A percentile compares a stretch with the other conserved stretches of the same genome.
These are phyloP conservation scores for Daedaleopsis nitida DNA, from an alignment of 768 basidiomycete genomes.

Conservation along the genomic window DNA sequence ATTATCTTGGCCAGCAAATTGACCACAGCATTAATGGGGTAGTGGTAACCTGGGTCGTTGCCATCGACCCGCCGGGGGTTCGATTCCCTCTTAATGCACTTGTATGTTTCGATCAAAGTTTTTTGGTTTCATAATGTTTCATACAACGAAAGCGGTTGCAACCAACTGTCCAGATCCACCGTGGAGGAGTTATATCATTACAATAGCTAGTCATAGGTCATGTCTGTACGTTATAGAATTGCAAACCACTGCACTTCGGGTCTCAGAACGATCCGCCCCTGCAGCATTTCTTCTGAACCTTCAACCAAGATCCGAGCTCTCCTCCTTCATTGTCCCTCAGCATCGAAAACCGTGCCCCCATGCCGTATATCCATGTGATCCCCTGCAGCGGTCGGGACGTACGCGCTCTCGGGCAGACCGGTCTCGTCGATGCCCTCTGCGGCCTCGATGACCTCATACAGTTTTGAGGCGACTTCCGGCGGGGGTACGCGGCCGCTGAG, in stretches of 20 bases:
- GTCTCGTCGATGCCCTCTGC: conserved; percentile 91
- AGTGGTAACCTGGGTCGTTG: conserved; percentile 41
- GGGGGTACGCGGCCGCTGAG: conserved; percentile 93
- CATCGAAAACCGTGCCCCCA: conserved; percentile 73
- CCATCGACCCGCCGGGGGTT: conserved; percentile 83
- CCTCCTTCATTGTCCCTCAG: conserved; percentile 48
- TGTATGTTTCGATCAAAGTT: no score
- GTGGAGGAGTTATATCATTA: no score
- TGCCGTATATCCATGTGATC: conserved; percentile 53
- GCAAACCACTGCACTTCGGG: no score
- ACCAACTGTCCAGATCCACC: no score
- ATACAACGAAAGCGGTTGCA: no score
- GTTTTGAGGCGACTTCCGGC: conserved; percentile 89
- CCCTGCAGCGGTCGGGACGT: conserved; percentile 70
- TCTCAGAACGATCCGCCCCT: no score
- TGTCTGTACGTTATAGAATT: no score
- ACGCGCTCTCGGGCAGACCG: conserved; percentile 75
- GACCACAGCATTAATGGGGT: conserved; percentile 34
- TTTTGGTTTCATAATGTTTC: no score
- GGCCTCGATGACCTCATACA: conserved; percentile 97
- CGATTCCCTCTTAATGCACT: conserved; percentile 84
- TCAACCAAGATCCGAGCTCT: background rate
- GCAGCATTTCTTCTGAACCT: background rate
- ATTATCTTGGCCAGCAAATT: no score
- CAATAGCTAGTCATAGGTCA: no score